Percentiles rank a stretch among this genome's conserved stretches.
Evolutionary conservation across 2,329 filamentous ascomycete species (phyloP).

Genomic region (Aureobasidium sp.): DNA sequence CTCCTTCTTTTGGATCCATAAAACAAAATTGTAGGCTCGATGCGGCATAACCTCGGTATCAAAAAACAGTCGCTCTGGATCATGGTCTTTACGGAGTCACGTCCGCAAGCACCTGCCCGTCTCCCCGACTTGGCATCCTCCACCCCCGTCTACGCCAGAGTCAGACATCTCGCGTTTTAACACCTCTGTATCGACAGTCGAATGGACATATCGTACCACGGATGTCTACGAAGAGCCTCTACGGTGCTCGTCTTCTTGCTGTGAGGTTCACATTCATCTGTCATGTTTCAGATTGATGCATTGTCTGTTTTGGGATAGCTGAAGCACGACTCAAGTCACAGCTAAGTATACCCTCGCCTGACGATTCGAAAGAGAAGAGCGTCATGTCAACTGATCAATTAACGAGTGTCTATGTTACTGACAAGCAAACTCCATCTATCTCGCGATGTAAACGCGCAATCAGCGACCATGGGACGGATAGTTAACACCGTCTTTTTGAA

Average conservation of each 20-base stretch:
- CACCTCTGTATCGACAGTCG: too few species aligned
- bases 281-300: neutral
- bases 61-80: slow-evolving; percentile 4
- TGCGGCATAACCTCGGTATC: slow-evolving; percentile 3
- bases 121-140: too few species aligned
- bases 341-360: too few species aligned
- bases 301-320: neutral
- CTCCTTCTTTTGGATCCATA: neutral
- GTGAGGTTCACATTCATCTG: neutral
- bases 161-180: too few species aligned
- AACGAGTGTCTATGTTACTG: too few species aligned
- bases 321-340: neutral
- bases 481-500: too few species aligned
- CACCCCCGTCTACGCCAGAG: too few species aligned
- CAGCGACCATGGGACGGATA: neutral
- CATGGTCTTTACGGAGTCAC: neutral
- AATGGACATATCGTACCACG: too few species aligned
- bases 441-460: neutral
- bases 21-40: slow-evolving; percentile 4
- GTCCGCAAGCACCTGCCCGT: neutral
- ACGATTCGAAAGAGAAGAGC: too few species aligned
- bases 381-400: neutral
- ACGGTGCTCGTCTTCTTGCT: too few species aligned
- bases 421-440: too few species aligned
- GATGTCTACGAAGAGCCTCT: too few species aligned